Evolutionary conservation across 805 yeast species (phyloP).

Genomic region (Metschnikowia hibisci): DNA sequence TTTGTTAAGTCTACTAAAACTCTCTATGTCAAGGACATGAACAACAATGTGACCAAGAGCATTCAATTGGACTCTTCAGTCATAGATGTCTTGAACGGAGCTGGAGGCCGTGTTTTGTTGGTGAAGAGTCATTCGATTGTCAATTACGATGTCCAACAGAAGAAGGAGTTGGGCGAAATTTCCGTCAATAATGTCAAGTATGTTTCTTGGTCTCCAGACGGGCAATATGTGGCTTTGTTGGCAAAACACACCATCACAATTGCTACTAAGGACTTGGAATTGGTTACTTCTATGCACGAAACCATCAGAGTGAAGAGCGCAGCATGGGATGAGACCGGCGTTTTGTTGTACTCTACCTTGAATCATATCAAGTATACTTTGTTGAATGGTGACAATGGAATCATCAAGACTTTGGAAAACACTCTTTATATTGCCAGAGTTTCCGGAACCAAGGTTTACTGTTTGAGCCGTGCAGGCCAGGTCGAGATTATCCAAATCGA

Average conservation of each 20-base stretch:
- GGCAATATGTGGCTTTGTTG: slow-evolving; percentile 80
- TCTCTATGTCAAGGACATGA: slow-evolving; percentile 81
- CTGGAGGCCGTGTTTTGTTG: slow-evolving; percentile 78
- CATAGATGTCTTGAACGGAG: slow-evolving; percentile 69
- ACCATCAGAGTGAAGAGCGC: slow-evolving; percentile 96
- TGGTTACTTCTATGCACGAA: slow-evolving; percentile 84
- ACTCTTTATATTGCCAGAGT: slow-evolving; percentile 80
- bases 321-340: slow-evolving; percentile 94
- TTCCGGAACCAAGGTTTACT: slow-evolving; percentile 65
- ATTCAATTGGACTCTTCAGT: slow-evolving; percentile 67
- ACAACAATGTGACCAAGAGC: slow-evolving; percentile 75
- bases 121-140: slow-evolving; percentile 70
- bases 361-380: slow-evolving; percentile 93
- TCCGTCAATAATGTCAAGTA: slow-evolving; percentile 79
- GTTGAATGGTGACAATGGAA: slow-evolving; percentile 92
- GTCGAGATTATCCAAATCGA: slow-evolving; percentile 78
- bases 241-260: slow-evolving; percentile 91
- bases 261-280: slow-evolving; percentile 73
- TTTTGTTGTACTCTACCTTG: slow-evolving; percentile 86
- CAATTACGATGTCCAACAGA: slow-evolving; percentile 89
- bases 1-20: slow-evolving; percentile 59
- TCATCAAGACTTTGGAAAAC: slow-evolving; percentile 85
- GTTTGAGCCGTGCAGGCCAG: slow-evolving; percentile 81
- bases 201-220: slow-evolving; percentile 84
- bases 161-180: slow-evolving; percentile 66